A percentile compares a stretch with the other conserved stretches of the same genome.
Evolutionary conservation across 2,329 filamentous ascomycete genomes (phyloP).

Genomic region (Plectosphaerella plurivora): DNA sequence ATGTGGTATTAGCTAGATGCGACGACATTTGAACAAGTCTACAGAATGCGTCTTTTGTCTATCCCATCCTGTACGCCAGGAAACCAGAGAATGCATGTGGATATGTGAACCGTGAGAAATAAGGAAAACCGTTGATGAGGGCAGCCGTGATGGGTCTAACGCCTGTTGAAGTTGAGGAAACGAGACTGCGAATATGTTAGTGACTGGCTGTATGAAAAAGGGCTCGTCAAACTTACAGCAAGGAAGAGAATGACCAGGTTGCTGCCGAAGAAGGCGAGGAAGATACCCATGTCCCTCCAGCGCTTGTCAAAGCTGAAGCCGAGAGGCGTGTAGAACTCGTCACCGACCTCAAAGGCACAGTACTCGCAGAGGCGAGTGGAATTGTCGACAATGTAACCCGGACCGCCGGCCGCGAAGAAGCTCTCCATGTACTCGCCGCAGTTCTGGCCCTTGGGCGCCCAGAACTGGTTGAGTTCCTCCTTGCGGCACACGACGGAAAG

Average conservation of each 20-base stretch:
- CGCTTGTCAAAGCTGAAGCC: slow-evolving; percentile 62
- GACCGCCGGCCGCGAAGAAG: slow-evolving; percentile 65
- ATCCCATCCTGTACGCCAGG: not conserved
- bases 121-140: not conserved
- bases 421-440: slow-evolving; percentile 72
- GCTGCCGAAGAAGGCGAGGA: slow-evolving; percentile 68
- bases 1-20: not conserved
- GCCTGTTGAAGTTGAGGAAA: slow-evolving; percentile 50
- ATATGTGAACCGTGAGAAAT: not conserved
- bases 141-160: slow-evolving; percentile 21
- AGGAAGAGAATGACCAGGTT: slow-evolving; percentile 62
- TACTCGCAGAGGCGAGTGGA: slow-evolving; percentile 67
- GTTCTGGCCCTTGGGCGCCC: slow-evolving; percentile 57
- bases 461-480: slow-evolving; percentile 64
- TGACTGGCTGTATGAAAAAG: not conserved
- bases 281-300: slow-evolving; percentile 83
- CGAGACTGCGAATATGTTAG: slow-evolving; percentile 31
- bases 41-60: not conserved
- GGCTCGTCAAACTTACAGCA: slow-evolving; percentile 37
- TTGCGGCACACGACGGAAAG: slow-evolving; percentile 56
- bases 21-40: not conserved
- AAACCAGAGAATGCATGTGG: not conserved
- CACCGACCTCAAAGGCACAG: slow-evolving; percentile 75
- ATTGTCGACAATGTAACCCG: slow-evolving; percentile 68
- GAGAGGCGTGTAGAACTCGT: slow-evolving; percentile 72